These are phyloP conservation scores for Cladosporium sp. DNA, from an alignment of 2,329 filamentous ascomycete species.

Conservation along the genomic window DNA sequence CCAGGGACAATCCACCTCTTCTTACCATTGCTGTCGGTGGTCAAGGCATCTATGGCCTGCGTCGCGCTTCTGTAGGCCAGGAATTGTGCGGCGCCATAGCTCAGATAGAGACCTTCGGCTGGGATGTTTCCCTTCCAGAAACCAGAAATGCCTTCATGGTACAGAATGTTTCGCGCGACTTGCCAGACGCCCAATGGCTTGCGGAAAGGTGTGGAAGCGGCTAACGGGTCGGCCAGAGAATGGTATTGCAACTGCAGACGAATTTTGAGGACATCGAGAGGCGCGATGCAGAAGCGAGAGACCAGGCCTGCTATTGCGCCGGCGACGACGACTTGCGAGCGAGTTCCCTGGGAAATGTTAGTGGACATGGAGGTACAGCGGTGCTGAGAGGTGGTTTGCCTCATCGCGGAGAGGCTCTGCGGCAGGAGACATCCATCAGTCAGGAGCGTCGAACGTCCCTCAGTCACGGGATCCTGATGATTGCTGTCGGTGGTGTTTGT, in stretches of 20 bases:
- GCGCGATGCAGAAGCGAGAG: constrained; percentile 88
- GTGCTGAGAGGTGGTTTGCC: constrained; percentile 37
- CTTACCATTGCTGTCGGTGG: not conserved
- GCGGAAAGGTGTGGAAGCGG: constrained; percentile 40
- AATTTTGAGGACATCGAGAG: constrained; percentile 97
- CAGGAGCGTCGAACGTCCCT: not conserved
- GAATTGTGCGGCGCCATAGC: constrained; percentile 87
- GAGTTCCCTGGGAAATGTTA: constrained; percentile 52
- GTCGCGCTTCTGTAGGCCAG: constrained; percentile 76
- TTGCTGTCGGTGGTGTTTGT: not conserved
- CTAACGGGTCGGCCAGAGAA: constrained; percentile 70
- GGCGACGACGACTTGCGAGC: constrained; percentile 60
- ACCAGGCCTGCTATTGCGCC: constrained; percentile 76
- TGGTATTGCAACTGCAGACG: constrained; percentile 90
- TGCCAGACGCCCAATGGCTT: constrained; percentile 23
- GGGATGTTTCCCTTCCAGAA: constrained; percentile 98
- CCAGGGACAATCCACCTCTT: constrained; percentile 49
- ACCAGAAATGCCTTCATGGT: constrained; percentile 74
- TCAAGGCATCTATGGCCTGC: constrained; percentile 50
- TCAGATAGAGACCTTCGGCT: constrained; percentile 88
- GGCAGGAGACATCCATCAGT: constrained; percentile 58
- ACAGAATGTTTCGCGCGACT: constrained; percentile 60
- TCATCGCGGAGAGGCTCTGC: constrained; percentile 66
- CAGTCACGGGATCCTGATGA: not conserved
- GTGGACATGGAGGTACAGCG: not conserved